A percentile compares a stretch with the other conserved stretches of the same genome.
phyloP scores from a whole-genome alignment of 1,284 basidiomycete genomes.

The Microbotryum saponariae region DNA sequence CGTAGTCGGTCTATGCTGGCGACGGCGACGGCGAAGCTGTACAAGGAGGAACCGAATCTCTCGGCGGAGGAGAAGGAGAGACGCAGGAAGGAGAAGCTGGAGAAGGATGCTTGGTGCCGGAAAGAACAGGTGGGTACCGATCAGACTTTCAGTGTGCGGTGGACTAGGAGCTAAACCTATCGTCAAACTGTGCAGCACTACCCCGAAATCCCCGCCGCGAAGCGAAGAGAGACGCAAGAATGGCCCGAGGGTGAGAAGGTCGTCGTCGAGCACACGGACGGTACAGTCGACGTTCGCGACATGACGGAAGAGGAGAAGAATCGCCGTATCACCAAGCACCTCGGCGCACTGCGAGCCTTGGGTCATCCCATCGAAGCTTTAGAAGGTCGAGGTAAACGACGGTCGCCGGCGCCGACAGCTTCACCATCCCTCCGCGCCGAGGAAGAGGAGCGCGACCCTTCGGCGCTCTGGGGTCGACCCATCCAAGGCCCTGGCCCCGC shows the following conservation, averaged over 20 bases:
- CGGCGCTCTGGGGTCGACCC: neutral
- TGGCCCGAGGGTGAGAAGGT: slow-evolving; percentile 33
- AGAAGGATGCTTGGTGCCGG: slow-evolving; percentile 34
- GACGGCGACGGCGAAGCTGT: slow-evolving; percentile 3
- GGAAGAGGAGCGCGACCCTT: neutral
- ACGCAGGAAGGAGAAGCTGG: slow-evolving; percentile 25
- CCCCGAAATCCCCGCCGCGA: slow-evolving; percentile 13
- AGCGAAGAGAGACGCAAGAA: slow-evolving; percentile 5
- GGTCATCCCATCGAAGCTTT: slow-evolving; percentile 23
- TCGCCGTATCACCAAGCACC: slow-evolving; percentile 20
- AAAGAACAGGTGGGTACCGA: slow-evolving; percentile 20
- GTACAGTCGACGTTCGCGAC: slow-evolving; percentile 23
- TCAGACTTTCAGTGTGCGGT: slow-evolving; percentile 3
- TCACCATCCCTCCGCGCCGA: neutral
- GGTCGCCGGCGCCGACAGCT: neutral
- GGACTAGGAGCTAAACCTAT: slow-evolving; percentile 7
- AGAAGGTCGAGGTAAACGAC: slow-evolving; percentile 1
- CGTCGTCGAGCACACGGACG: slow-evolving; percentile 29
- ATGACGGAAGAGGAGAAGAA: slow-evolving; percentile 25
- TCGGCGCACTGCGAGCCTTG: slow-evolving; percentile 25
- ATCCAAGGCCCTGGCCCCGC: neutral
- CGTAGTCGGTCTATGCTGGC: slow-evolving; percentile 5
- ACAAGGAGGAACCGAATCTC: slow-evolving; percentile 7
- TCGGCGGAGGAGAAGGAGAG: slow-evolving; percentile 18
- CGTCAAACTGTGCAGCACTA: slow-evolving; percentile 8